Conservation (phyloP, 2,329 filamentous ascomycete genomes). For the Magnaporthiopsis poae region DNA sequence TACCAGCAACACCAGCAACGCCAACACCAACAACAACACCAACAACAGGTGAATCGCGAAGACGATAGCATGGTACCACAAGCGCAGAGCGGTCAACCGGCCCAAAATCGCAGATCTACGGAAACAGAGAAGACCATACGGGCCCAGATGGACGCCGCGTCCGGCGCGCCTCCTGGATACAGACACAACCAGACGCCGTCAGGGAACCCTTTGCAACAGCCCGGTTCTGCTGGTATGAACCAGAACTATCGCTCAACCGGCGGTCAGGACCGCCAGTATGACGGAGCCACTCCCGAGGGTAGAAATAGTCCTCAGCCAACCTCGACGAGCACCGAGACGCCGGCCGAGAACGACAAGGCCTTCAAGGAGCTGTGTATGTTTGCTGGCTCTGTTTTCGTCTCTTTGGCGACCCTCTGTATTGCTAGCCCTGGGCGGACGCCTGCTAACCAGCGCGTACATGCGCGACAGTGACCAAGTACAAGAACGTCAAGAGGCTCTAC, state of each 20-base stretch:
- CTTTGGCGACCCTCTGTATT: not conserved
- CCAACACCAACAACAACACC: slow-evolving; percentile 1
- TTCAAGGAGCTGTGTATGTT: slow-evolving; percentile 48
- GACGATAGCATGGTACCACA: slow-evolving; percentile 33
- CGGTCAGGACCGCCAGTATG: slow-evolving; percentile 32
- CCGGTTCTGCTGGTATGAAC: slow-evolving; percentile 24
- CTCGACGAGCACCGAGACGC: slow-evolving; percentile 14
- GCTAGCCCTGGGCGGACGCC: slow-evolving; percentile 9
- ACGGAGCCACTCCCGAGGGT: slow-evolving; percentile 34
- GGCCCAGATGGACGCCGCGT: slow-evolving; percentile 31
- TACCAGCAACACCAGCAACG: too few species aligned
- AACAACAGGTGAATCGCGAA: slow-evolving; percentile 9
- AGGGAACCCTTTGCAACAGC: slow-evolving; percentile 28
- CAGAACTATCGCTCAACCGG: slow-evolving; percentile 31
- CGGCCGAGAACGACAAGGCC: slow-evolving; percentile 39
- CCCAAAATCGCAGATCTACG: slow-evolving; percentile 34
- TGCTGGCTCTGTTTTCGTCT: slow-evolving; percentile 1
- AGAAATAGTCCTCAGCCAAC: slow-evolving; percentile 49
- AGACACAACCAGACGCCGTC: slow-evolving; percentile 37
- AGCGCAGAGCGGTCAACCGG: slow-evolving; percentile 31
- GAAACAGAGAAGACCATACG: slow-evolving; percentile 40
- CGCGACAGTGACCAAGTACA: slow-evolving; percentile 75
- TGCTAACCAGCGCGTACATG: slow-evolving; percentile 25
- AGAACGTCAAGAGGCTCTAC: slow-evolving; percentile 94
- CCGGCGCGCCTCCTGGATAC: slow-evolving; percentile 41